Evolutionary conservation across 805 yeast genomes (phyloP), one percentile per base, ranked within the genome.

Genomic region (Wickerhamomyces strasburgensis): DNA sequence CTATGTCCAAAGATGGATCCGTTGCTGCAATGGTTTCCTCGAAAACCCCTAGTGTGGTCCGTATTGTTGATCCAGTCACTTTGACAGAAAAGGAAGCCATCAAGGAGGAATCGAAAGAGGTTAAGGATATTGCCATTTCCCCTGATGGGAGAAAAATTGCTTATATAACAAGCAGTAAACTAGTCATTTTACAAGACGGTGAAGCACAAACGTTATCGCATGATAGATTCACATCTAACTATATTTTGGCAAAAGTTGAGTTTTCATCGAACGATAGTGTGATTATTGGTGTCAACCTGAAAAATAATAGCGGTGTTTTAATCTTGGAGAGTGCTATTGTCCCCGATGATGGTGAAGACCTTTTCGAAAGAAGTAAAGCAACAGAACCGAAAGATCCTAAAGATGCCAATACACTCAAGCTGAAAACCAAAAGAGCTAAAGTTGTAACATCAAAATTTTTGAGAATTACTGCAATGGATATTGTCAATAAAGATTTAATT

Each of bases 1-100:
- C 67, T 21, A 56, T 84, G 17, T 65, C 88, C 0, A 61, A 65
- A 15, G 80, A 80, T 51, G 79, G 76, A n/a, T 53, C 75, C 3
- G 63, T 75, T 8, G 85, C 85, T 6, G 84, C 81, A 3, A 65
- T 84, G 39, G 78, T 85, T 40, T 78, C 89, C 18, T 78, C 90
- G 1, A 66, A 70, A 16, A 61, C 68, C 6, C 90, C 42, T 7
- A 34, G 93, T 1, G 60, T 71, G 5, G 65, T 85, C 14, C 75
- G 74, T 50, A 62, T 83, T 15, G 72, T 86, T 42, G 75, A 80
- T 44, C 70, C 73, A 6, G 71, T 67, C 6, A 63, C 73, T 19
- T 61, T 85, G 39, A 75, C 72, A 32, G 72, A 73, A 40, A 69
- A 66, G 29, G 70, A 67, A 48, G 73, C 68, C 44, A 67, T 73